Base-by-base conservation (phyloP, 345 rosid species). In the Brassica cretica region DNA sequence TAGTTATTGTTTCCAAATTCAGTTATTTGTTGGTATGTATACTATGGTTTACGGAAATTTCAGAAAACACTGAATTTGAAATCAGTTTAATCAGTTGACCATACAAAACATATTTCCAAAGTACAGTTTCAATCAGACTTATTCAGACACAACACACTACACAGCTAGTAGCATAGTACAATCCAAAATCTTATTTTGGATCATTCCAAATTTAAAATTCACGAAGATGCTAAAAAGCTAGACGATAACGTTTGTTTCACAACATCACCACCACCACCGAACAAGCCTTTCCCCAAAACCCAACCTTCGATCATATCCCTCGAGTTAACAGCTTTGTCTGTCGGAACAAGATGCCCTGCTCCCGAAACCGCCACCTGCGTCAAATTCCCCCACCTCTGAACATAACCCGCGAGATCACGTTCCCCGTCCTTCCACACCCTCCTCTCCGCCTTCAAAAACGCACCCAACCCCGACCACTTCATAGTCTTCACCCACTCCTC, bases 401-500 rank as follows among this genome's bases (percentile, higher is more conserved):
- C 89, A 72, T 86, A 87, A 4, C 97, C 96, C 0, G 94, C 98
- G 5, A 87, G 55, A 64, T 66, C 85, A 25, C 82, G 89, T 14
- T 81, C 88, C 0, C 77, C 77, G 69, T 88, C 93, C 70, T 49
- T 78, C 96, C 97, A 92, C 3, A 89, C 76, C 44, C 75, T 30
- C 62, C 94, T 88, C 74, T 92, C 92, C 49, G 91, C 88, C 70
- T n/a, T 9, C 76, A 78, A 18, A 14, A 88, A 88, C 68, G 30
- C 61, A 24, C 15, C 84, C 4, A 85, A 73, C 5, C 88, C 93
- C 8, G 84, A 84, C 94, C 94, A 92, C 29, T 84, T 74, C 89
- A 90, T 83, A 1, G 89, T 88, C 86, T 79, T 92, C 21, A 94
- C 73, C 97, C 96, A 92, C 0, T 91, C 92, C 55, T 90, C 97